Evolutionary conservation across 768 basidiomycete species (phyloP).

Genomic region (Mrakia frigida): DNA sequence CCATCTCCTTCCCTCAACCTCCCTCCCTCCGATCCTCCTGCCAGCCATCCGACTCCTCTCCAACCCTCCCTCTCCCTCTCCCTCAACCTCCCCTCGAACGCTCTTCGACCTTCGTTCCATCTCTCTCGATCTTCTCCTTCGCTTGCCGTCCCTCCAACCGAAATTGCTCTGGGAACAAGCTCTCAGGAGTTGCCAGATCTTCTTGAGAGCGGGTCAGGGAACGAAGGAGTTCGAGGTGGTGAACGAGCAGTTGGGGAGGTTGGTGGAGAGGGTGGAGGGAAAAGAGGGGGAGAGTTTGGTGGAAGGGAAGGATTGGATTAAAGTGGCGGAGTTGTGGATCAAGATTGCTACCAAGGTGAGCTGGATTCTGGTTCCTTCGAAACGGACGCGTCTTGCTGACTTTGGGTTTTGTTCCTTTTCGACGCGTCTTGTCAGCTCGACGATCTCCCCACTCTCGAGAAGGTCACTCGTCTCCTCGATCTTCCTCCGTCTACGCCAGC

Average conservation of each 20-base stretch:
- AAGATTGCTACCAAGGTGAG: conserved; percentile 34
- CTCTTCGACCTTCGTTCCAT: conserved; percentile 12
- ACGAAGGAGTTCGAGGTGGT: neutral
- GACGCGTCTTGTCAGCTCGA: neutral
- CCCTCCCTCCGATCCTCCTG: conserved; percentile 5
- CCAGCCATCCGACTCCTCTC: conserved; percentile 4
- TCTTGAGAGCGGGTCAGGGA: conserved; percentile 3
- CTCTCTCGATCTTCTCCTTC: conserved; percentile 13
- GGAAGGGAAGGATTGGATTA: conserved; percentile 38
- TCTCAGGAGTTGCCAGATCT: neutral
- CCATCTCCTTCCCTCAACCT: neutral
- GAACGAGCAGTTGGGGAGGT: neutral
- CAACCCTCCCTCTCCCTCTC: neutral
- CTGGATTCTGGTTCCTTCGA: too few species aligned
- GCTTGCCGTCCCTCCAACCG: neutral
- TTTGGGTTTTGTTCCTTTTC: neutral
- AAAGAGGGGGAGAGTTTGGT: neutral
- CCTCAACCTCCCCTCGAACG: neutral
- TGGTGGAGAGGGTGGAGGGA: neutral
- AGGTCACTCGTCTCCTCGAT: neutral
- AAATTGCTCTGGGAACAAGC: conserved; percentile 17
- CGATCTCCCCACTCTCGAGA: neutral
- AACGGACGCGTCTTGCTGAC: neutral
- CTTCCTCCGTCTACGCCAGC: neutral
- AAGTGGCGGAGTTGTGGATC: conserved; percentile 34